phyloP scores from a whole-genome alignment of 2,329 filamentous ascomycete genomes.

The Coccinonectria pachysandricola region DNA sequence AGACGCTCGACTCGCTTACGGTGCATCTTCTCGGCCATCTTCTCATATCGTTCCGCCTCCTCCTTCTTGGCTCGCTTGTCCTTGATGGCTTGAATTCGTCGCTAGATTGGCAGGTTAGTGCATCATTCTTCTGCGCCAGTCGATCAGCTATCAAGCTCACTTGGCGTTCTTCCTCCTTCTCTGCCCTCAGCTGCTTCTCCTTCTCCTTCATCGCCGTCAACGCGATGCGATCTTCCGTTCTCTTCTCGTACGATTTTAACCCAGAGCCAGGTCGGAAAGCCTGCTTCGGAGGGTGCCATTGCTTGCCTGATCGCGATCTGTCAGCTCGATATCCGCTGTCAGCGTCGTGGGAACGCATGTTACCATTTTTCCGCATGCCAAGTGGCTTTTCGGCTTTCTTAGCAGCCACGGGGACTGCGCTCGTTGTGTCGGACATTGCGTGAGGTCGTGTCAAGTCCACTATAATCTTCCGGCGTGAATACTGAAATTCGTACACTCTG shows the following conservation, averaged over 20 bases:
- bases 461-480: constrained; percentile 2
- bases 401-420: constrained; percentile 22
- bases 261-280: constrained; percentile 77
- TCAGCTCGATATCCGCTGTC: constrained; percentile 5
- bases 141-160: too few species aligned
- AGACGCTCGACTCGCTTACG: constrained; percentile 85
- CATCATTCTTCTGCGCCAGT: too few species aligned
- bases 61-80: constrained; percentile 82
- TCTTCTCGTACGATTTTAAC: constrained; percentile 68
- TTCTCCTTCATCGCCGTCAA: constrained; percentile 76
- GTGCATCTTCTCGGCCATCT: constrained; percentile 97
- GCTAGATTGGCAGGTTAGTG: constrained; percentile 37
- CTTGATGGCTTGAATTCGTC: constrained; percentile 67
- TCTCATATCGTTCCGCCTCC: constrained; percentile 84
- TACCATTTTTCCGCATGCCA: constrained; percentile 81
- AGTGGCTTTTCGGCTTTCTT: constrained; percentile 29
- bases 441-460: too few species aligned
- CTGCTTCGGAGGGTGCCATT: constrained; percentile 79
- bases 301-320: constrained; percentile 58
- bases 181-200: constrained; percentile 91
- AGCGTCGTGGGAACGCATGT: background rate
- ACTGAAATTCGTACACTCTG: too few species aligned
- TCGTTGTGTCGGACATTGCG: constrained; percentile 34
- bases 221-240: constrained; percentile 58
- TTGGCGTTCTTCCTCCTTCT: constrained; percentile 83